Percentiles rank a stretch among this genome's conserved stretches.
These are phyloP conservation scores for Penicillium expansum DNA, from an alignment of 2,329 filamentous ascomycete species.

Conservation along the genomic window DNA sequence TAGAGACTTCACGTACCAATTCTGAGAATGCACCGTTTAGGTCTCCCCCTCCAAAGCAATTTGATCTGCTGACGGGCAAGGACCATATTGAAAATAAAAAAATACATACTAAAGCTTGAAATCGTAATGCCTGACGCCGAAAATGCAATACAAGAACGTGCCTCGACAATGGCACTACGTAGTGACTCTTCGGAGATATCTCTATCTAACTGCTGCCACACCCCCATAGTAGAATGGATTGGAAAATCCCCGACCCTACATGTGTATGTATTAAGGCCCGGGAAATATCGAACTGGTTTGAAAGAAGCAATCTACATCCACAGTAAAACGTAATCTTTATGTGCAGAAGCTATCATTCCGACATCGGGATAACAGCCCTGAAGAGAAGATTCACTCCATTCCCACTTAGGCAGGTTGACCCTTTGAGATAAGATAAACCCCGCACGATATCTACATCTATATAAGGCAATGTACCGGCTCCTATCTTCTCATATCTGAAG, in stretches of 20 bases:
- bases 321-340: not conserved
- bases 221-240: not conserved
- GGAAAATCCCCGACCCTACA: not conserved
- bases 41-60: too few species aligned
- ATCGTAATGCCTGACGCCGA: not conserved
- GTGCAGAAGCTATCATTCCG: not conserved
- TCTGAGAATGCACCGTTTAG: too few species aligned
- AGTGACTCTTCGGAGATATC: not conserved
- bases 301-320: too few species aligned
- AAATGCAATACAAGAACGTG: too few species aligned
- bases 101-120: not conserved
- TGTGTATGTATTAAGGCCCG: not conserved
- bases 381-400: not conserved
- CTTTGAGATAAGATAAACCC: slow-evolving; percentile 19
- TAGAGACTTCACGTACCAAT: too few species aligned
- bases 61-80: not conserved
- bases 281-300: not conserved
- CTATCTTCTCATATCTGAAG: not conserved
- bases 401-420: slow-evolving; percentile 10
- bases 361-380: not conserved
- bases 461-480: not conserved
- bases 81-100: not conserved
- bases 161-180: not conserved
- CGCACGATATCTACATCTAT: slow-evolving; percentile 8
- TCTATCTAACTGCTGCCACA: not conserved